Evolutionary conservation across 2,329 filamentous ascomycete genomes (phyloP).

Genomic region (Ilyonectria robusta): DNA sequence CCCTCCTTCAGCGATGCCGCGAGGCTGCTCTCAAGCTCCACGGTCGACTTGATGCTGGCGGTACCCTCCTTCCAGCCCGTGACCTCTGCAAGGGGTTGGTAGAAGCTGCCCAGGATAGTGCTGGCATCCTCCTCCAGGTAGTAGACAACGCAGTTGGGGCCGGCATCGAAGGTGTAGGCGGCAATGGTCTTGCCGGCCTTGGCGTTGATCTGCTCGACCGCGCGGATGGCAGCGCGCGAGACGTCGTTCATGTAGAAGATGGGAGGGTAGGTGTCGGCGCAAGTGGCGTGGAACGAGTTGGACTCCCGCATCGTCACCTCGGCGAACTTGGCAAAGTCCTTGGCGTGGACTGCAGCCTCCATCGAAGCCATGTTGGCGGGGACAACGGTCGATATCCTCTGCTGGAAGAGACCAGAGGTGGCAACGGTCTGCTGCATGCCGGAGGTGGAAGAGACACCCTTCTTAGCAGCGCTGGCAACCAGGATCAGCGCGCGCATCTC

Average conservation of each 20-base stretch:
- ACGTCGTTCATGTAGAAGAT: slow-evolving; percentile 99
- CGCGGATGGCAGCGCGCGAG: slow-evolving; percentile 86
- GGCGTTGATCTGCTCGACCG: slow-evolving; percentile 90
- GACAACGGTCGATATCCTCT: slow-evolving; percentile 82
- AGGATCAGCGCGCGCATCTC: slow-evolving; percentile 93
- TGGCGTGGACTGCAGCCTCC: slow-evolving; percentile 82
- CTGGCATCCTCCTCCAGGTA: slow-evolving; percentile 86
- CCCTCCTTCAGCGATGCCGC: slow-evolving; percentile 79
- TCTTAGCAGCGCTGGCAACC: slow-evolving; percentile 94
- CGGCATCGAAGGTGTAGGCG: slow-evolving; percentile 97
- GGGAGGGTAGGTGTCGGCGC: slow-evolving; percentile 94
- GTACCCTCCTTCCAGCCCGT: slow-evolving; percentile 79
- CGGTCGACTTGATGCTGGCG: slow-evolving; percentile 65
- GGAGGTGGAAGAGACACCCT: slow-evolving; percentile 91
- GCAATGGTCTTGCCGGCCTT: slow-evolving; percentile 84
- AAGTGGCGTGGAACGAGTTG: slow-evolving; percentile 96
- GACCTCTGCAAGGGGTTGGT: slow-evolving; percentile 73
- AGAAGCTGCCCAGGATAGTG: slow-evolving; percentile 83
- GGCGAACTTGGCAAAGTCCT: slow-evolving; percentile 89
- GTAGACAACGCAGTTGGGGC: slow-evolving; percentile 97
- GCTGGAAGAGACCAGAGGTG: slow-evolving; percentile 89
- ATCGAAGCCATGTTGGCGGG: slow-evolving; percentile 87
- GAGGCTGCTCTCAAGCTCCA: slow-evolving; percentile 76
- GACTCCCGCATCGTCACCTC: slow-evolving; percentile 96
- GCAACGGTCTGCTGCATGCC: slow-evolving; percentile 98